phyloP scores from a whole-genome alignment of 2,329 filamentous ascomycete genomes.

The Didymosphaeria variabile region DNA sequence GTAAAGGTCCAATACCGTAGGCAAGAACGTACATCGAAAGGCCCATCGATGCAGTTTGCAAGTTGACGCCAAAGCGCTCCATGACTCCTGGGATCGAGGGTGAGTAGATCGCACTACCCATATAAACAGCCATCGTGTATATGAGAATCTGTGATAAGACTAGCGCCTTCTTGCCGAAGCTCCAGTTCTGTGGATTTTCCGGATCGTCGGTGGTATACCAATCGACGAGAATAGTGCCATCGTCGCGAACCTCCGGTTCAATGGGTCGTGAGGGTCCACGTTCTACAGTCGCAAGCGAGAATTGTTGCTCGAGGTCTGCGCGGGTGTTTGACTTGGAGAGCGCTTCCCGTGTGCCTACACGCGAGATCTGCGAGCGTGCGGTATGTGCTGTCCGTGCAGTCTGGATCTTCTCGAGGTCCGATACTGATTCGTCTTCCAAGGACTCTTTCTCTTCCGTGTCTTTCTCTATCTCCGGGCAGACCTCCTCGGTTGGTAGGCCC shows the following conservation, averaged over 20 bases:
- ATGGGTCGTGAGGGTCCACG: constrained; percentile 48
- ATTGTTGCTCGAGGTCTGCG: constrained; percentile 54
- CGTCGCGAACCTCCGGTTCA: constrained; percentile 43
- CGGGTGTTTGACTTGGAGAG: constrained; percentile 46
- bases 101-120: constrained; percentile 62
- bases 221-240: constrained; percentile 53
- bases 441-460: constrained; percentile 19
- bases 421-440: constrained; percentile 25
- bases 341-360: constrained; percentile 49
- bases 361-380: constrained; percentile 40
- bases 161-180: constrained; percentile 44
- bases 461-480: constrained; percentile 34
- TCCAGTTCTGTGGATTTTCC: constrained; percentile 54
- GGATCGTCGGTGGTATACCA: constrained; percentile 55
- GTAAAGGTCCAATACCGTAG: constrained; percentile 68
- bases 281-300: constrained; percentile 45
- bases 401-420: constrained; percentile 47
- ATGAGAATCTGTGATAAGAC: constrained; percentile 56
- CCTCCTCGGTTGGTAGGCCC: constrained; percentile 35
- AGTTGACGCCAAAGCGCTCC: constrained; percentile 61
- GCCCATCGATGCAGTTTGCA: constrained; percentile 64
- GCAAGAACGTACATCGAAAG: constrained; percentile 71
- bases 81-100: constrained; percentile 58
- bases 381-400: constrained; percentile 39
- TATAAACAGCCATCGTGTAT: constrained; percentile 70